Evolutionary conservation across 2,329 filamentous ascomycete genomes (phyloP), one percentile per base, ranked within the genome.

Genomic region (Ustulina deusta): DNA sequence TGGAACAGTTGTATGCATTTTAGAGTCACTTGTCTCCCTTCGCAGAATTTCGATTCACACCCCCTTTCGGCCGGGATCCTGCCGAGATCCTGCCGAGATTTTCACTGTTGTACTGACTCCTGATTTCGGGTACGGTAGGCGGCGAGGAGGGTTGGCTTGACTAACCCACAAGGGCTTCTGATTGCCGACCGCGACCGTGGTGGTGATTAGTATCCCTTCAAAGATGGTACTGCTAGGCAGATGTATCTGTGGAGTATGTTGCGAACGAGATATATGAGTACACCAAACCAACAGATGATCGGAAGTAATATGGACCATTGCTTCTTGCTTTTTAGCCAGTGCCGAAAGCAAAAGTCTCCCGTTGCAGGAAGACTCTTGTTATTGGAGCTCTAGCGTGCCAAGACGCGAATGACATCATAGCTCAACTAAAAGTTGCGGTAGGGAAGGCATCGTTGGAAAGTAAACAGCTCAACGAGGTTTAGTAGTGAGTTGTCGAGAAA

Each of bases 141-240:
- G 25, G 42, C 40, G 17, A 40, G 40, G 25, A 27, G 10, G 36
- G 36, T 40, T 13, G 11, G 36, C 11, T 40, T 40, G 13, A 40
- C 36, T 15, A 40, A 40, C 9, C 36, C 36, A 40, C 11, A 15
- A 15, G 36, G 36, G 36, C 11, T 40, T 40, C 36, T 40, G 36
- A 40, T 40, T 40, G 36, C 36, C 36, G 36, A 40, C 36, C 36
- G 11, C 36, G 36, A 40, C 15, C 36, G 36, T 40, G 13, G 36
- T 15, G 13, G 85, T 86, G 17, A 86, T 72, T 9, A 86, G 75
- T 2, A 85, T 80, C 15, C 5, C 36, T 40, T 40, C 36, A 40
- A 40, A 40, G 15, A 40, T 11, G 10, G 15, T 4, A 40, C 15
- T 40, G 15, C 36, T 11, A 17, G 15, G 36, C 20, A 44, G 42